Percentiles rank a stretch among this genome's conserved stretches.
phyloP scores from a whole-genome alignment of 75 land plant genomes.

The Chamaecyparis obtusa region DNA sequence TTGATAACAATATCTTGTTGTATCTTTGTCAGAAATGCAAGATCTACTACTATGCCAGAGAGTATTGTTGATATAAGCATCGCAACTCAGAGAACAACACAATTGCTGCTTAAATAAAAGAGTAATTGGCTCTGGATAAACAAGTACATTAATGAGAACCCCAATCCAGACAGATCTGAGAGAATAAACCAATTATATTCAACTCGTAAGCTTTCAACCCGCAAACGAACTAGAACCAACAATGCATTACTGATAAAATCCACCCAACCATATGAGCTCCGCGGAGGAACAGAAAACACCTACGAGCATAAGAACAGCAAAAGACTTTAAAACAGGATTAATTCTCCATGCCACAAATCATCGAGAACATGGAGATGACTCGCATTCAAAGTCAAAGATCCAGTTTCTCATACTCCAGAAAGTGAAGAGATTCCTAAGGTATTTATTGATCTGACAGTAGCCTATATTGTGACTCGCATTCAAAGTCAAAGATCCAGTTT shows the following conservation, averaged over 20 bases:
- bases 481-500: no score
- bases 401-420: not conserved
- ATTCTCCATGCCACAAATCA: not conserved
- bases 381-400: not conserved
- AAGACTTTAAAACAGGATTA: not conserved
- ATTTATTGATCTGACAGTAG: not conserved
- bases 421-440: no score
- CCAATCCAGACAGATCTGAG: not conserved
- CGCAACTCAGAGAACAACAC: not conserved
- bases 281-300: not conserved
- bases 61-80: not conserved
- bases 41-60: not conserved
- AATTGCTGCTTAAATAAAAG: not conserved
- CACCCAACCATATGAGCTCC: not conserved
- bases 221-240: not conserved
- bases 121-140: not conserved
- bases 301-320: not conserved
- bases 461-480: not conserved
- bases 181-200: not conserved
- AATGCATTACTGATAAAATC: not conserved
- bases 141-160: not conserved
- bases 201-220: not conserved
- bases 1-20: no score
- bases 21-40: not conserved
- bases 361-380: not conserved